Evolutionary conservation across 371 early-diverging fungal genomes (phyloP).

Genomic region (Coemansia sp.): DNA sequence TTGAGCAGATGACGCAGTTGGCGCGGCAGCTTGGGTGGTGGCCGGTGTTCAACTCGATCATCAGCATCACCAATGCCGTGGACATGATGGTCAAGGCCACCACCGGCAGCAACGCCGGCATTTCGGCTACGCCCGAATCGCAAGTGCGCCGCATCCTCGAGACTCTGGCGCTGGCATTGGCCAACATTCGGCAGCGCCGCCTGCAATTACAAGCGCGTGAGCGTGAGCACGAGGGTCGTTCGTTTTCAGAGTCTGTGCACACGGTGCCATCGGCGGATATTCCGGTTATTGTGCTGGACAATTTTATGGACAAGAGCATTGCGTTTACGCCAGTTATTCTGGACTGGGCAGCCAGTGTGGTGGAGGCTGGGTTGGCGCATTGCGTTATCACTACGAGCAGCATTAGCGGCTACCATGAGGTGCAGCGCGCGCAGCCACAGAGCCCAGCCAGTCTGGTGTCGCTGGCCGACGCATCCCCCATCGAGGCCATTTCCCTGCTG

Average conservation of each 20-base stretch:
- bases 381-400: constrained; percentile 86
- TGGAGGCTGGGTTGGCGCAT: constrained; percentile 80
- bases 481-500: constrained; percentile 33
- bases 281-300: constrained; percentile 88
- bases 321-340: constrained; percentile 71
- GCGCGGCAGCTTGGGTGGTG: constrained; percentile 78
- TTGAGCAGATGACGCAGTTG: constrained; percentile 63
- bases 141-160: constrained; percentile 61
- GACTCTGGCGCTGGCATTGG: constrained; percentile 54
- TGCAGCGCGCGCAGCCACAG: constrained; percentile 73
- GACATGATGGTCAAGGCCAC: constrained; percentile 80
- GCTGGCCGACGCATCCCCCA: constrained; percentile 38
- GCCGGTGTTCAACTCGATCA: constrained; percentile 78
- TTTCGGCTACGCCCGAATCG: constrained; percentile 57
- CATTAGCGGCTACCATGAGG: constrained; percentile 65
- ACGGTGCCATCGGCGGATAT: constrained; percentile 56
- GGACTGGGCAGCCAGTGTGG: constrained; percentile 73
- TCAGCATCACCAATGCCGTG: constrained; percentile 65
- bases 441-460: constrained; percentile 70
- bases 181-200: constrained; percentile 28
- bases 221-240: constrained; percentile 1
- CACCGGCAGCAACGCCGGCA: constrained; percentile 83
- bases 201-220: background rate
- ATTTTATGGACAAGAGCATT: constrained; percentile 74
- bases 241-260: background rate